Evolutionary conservation across 345 rosid genomes (phyloP).

Genomic region (Brassica rapa): DNA sequence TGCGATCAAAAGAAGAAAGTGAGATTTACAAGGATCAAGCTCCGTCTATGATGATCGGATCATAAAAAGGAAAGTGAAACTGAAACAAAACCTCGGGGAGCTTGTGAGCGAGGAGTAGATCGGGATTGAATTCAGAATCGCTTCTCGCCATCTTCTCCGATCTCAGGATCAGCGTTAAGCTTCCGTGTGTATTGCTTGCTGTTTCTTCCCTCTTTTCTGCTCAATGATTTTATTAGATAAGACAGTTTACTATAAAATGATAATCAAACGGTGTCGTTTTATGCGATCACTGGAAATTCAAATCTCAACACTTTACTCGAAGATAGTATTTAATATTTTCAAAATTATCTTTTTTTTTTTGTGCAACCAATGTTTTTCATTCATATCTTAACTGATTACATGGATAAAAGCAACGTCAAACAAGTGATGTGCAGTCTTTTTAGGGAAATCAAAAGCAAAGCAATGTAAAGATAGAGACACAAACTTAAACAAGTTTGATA

Average conservation of each 20-base stretch:
- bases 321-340: too few species aligned
- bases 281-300: neutral
- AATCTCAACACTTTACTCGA: neutral
- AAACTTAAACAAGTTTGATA: too few species aligned
- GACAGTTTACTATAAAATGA: neutral
- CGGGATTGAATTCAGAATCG: conserved; percentile 49
- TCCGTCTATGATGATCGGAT: neutral
- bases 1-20: conserved; percentile 25
- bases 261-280: conserved; percentile 10
- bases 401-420: too few species aligned
- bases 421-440: too few species aligned
- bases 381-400: too few species aligned
- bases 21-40: neutral
- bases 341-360: too few species aligned
- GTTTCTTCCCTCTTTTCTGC: conserved; percentile 4
- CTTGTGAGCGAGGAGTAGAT: conserved; percentile 61
- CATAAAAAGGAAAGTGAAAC: neutral
- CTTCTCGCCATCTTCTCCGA: conserved; percentile 45
- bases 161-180: conserved; percentile 15
- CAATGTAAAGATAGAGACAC: too few species aligned
- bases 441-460: too few species aligned
- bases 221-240: neutral
- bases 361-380: too few species aligned
- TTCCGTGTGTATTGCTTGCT: neutral
- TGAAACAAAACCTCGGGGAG: conserved; percentile 59